A percentile compares a stretch with the other conserved stretches of the same genome.
Conservation (phyloP, 2,329 filamentous ascomycete species). For the Didymella lethalis region DNA sequence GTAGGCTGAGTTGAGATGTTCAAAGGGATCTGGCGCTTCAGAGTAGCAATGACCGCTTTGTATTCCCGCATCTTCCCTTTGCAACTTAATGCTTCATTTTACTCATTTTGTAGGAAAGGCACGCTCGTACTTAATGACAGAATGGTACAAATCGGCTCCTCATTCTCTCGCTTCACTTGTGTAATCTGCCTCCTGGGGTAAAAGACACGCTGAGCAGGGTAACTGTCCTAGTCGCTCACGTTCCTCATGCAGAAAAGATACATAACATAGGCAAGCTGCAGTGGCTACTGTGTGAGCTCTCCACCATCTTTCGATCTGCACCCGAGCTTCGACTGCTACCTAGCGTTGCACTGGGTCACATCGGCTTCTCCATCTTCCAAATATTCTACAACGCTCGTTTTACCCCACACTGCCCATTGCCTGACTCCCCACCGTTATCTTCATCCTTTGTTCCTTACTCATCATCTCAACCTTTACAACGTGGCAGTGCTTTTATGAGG, state of each 20-base stretch:
- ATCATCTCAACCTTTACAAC: not conserved
- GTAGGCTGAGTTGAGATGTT: too few species aligned
- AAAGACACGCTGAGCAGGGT: not conserved
- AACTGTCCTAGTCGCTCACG: not conserved
- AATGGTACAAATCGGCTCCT: too few species aligned
- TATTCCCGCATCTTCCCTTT: too few species aligned
- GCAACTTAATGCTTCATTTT: too few species aligned
- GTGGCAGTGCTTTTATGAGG: too few species aligned
- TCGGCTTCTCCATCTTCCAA: not conserved
- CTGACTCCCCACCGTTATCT: not conserved
- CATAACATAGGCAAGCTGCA: not conserved
- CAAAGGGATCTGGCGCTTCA: too few species aligned
- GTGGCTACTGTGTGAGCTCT: not conserved
- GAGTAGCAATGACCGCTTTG: too few species aligned
- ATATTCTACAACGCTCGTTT: not conserved
- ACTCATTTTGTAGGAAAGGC: too few species aligned
- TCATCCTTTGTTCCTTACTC: not conserved
- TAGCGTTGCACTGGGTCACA: not conserved
- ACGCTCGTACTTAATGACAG: too few species aligned
- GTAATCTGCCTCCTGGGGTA: not conserved
- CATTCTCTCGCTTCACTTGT: too few species aligned
- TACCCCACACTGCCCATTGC: not conserved
- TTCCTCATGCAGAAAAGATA: not conserved
- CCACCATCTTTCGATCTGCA: not conserved
- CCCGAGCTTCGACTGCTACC: not conserved